Evolutionary conservation across 768 basidiomycete genomes (phyloP).

Genomic region (Macrolepiota dolichaula): DNA sequence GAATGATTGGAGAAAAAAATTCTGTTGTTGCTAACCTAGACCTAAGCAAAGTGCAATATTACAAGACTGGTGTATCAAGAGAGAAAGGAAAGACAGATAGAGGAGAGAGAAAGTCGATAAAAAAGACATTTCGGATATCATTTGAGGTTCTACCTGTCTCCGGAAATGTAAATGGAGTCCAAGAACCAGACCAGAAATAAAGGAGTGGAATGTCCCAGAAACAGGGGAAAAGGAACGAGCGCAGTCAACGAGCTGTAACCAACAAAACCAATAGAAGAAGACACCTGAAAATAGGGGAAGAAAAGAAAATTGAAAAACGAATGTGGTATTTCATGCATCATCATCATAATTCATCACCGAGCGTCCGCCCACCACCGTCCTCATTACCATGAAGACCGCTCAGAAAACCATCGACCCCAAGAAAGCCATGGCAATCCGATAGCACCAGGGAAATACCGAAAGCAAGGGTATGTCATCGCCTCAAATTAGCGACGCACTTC

Average conservation of each 20-base stretch:
- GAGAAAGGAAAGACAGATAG: conserved; percentile 15
- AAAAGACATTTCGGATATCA: neutral
- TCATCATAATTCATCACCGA: neutral
- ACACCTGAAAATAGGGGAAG: conserved; percentile 1
- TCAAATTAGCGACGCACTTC: conserved; percentile 48
- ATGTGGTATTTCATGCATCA: conserved; percentile 13
- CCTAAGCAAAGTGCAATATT: conserved; percentile 5
- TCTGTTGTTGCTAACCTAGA: conserved; percentile 1
- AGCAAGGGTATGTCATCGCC: neutral
- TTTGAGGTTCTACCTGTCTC: neutral
- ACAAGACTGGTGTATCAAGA: conserved; percentile 7
- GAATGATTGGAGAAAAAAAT: neutral
- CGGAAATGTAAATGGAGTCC: neutral
- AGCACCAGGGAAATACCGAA: neutral
- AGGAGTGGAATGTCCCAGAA: conserved; percentile 1
- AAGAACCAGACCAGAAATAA: conserved; percentile 3
- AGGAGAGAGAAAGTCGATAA: conserved; percentile 1
- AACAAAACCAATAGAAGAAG: conserved; percentile 16
- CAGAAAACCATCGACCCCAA: neutral
- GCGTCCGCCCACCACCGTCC: neutral
- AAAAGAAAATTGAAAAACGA: conserved; percentile 16
- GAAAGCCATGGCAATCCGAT: too few species aligned
- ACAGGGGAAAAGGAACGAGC: conserved; percentile 4
- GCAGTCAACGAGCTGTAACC: neutral
- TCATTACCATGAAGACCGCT: too few species aligned